A percentile compares a stretch with the other conserved stretches of the same genome.
phyloP scores from a whole-genome alignment of 345 rosid genomes.

The Euphorbia pulcherrima region DNA sequence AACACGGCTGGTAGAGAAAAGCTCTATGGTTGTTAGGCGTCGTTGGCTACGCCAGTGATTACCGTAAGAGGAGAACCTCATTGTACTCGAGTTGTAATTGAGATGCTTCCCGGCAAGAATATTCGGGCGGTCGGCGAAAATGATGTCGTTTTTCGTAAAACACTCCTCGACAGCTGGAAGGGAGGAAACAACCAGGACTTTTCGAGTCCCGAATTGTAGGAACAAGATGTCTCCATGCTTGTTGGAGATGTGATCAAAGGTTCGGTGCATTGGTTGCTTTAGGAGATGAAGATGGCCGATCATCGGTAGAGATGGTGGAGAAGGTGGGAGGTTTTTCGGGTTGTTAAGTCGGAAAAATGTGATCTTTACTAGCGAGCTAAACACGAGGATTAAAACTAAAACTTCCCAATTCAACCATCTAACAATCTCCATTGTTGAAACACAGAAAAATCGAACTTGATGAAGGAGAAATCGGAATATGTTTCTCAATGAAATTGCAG shows the following conservation, averaged over 20 bases:
- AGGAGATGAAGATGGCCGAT: constrained; percentile 4
- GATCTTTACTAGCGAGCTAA: neutral
- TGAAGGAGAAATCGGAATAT: too few relatives aligned
- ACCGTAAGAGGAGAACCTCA: constrained; percentile 1
- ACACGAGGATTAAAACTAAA: neutral
- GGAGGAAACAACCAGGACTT: neutral
- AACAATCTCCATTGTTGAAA: neutral
- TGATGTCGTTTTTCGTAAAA: neutral
- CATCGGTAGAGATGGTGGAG: neutral
- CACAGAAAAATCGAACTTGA: too few relatives aligned
- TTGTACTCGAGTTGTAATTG: neutral
- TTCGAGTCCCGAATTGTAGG: neutral
- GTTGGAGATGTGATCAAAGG: neutral
- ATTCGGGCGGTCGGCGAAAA: neutral
- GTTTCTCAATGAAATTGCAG: too few relatives aligned
- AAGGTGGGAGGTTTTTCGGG: neutral
- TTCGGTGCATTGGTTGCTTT: constrained; percentile 1
- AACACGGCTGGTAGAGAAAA: constrained; percentile 1
- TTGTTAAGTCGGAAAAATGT: neutral
- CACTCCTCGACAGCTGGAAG: neutral
- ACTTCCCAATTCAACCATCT: neutral
- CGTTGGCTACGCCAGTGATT: constrained; percentile 16
- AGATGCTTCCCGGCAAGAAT: neutral
- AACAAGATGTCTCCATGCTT: neutral
- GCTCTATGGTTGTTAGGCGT: neutral